These are phyloP conservation scores for Ophiocordyceps robertsii DNA, from an alignment of 2,329 filamentous ascomycete species.

Conservation along the genomic window DNA sequence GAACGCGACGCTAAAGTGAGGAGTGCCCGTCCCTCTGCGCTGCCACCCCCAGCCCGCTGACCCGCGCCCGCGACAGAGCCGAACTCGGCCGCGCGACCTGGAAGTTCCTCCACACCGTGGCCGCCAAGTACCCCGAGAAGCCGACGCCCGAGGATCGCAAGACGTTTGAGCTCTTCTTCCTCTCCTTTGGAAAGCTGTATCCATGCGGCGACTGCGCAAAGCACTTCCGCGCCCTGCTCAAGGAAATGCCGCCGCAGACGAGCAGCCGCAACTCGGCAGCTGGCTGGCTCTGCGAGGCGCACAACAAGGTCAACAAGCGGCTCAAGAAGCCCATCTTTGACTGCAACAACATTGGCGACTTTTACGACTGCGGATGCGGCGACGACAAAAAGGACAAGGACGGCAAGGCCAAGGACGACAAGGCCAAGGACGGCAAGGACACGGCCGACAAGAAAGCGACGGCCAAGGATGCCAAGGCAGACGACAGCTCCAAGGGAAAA, in stretches of 20 bases:
- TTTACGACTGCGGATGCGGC: conserved; percentile 59
- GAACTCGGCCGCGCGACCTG: conserved; percentile 56
- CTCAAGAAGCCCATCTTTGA: conserved; percentile 50
- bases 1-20: conserved; percentile 67
- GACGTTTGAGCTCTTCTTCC: conserved; percentile 50
- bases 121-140: conserved; percentile 54
- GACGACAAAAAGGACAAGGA: conserved; percentile 34
- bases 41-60: not conserved
- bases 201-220: conserved; percentile 57
- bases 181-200: conserved; percentile 55
- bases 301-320: conserved; percentile 54
- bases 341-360: conserved; percentile 54
- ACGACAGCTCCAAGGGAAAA: not conserved
- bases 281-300: conserved; percentile 55
- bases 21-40: not conserved
- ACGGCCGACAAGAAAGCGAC: not conserved
- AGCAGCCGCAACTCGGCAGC: conserved; percentile 49
- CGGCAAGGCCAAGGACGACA: conserved; percentile 14
- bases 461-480: not conserved
- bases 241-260: conserved; percentile 51
- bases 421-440: conserved; percentile 1
- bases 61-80: conserved; percentile 23
- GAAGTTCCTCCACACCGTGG: conserved; percentile 60
- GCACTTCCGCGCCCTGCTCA: conserved; percentile 51
- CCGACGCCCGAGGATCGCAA: conserved; percentile 48